Evolutionary conservation across 2,329 filamentous ascomycete genomes (phyloP).

Genomic region (Colletotrichum kahawae): DNA sequence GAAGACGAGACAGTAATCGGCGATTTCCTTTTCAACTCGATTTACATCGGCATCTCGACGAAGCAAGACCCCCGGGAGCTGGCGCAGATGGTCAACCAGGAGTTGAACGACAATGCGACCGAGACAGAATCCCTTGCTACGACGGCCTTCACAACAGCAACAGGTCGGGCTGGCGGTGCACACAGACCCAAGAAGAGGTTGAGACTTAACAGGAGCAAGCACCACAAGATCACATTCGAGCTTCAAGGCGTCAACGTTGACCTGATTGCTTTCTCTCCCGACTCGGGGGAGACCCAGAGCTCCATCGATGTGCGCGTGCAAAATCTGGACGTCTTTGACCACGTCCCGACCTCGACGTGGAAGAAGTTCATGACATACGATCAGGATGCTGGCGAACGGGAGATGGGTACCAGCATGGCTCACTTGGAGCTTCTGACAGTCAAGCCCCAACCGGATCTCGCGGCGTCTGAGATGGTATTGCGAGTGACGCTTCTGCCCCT

Average conservation of each 20-base stretch:
- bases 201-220: conserved; percentile 81
- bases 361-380: conserved; percentile 97
- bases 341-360: conserved; percentile 95
- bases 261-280: conserved; percentile 78
- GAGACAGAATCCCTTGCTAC: conserved; percentile 91
- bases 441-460: conserved; percentile 80
- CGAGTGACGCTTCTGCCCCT: conserved; percentile 81
- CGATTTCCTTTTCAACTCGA: conserved; percentile 97
- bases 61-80: conserved; percentile 86
- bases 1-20: conserved; percentile 88
- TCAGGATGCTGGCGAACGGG: conserved; percentile 82
- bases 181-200: conserved; percentile 59
- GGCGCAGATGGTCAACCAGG: conserved; percentile 82
- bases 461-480: conserved; percentile 88
- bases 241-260: conserved; percentile 84
- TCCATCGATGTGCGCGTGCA: conserved; percentile 84
- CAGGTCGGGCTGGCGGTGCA: conserved; percentile 51
- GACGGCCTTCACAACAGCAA: conserved; percentile 68
- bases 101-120: conserved; percentile 83
- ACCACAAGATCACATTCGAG: conserved; percentile 96
- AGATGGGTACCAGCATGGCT: conserved; percentile 87
- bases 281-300: conserved; percentile 81
- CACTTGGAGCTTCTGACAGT: conserved; percentile 89
- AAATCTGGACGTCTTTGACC: conserved; percentile 90
- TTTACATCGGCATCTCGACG: conserved; percentile 91